Base-by-base conservation (phyloP, 148 eudicot species). In the Drosera capensis region DNA sequence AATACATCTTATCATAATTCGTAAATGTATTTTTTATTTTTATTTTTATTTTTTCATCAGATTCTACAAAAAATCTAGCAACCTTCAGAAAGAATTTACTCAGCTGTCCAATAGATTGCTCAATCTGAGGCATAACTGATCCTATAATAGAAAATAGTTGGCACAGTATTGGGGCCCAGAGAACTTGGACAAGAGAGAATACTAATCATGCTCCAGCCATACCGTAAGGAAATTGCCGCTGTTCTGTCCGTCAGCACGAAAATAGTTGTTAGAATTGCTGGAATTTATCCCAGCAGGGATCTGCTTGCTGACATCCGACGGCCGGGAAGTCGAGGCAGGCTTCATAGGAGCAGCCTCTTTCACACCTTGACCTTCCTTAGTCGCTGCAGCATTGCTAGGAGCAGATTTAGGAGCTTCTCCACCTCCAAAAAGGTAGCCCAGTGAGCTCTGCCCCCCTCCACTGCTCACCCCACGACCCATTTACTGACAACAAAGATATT, bases 361-460 rank as follows among this genome's bases (percentile, higher is more conserved):
- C 40, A 48, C 39, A 34, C 3, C 38, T 2, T 35, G 51, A 11
- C 12, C 51, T 48, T 48, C 41, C 7, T 37, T 52, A 46, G 62
- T 47, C 38, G 65, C 62, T 22, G 51, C 36, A 3, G 54, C 49
- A 26, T 46, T 26, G 43, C 31, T 49, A 4, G 39, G 45, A 35
- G 52, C 40, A 25, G 72, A 44, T 43, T 28, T 56, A 4, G 64
- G 40, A 43, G 54, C 53, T 47, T 58, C 68, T 14, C 65, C 68
- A 16, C 68, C 58, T 18, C 73, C 73, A 54, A 68, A 68, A 18
- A 68, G 73, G 51, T 68, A 68, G 38, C 57, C 77, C 30, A 78
- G 45, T 25, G 80, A 78, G 56, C 80, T 78, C 64, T 73, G 74
- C n/a, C 85, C 85, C 2, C 85, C 85, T 43, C 85, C 85, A 35